phyloP scores from a whole-genome alignment of 768 basidiomycete genomes.

The Asterophora lycoperdoides region DNA sequence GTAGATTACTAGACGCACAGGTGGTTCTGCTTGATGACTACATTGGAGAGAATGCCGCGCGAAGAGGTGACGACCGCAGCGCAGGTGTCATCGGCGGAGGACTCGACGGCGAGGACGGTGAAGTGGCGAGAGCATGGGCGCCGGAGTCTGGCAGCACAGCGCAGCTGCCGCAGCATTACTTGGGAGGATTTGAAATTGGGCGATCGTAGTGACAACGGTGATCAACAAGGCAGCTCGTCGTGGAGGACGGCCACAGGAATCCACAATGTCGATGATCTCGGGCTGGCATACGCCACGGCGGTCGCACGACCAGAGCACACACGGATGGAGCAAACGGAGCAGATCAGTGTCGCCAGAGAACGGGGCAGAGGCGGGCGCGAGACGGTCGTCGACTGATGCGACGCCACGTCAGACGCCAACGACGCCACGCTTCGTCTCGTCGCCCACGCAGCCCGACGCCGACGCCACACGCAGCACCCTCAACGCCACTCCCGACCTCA shows the following conservation, averaged over 20 bases:
- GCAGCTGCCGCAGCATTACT: too few relatives aligned
- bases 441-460: slow-evolving; percentile 25
- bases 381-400: slow-evolving; percentile 46
- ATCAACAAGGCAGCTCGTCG: too few relatives aligned
- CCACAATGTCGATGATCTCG: slow-evolving; percentile 18
- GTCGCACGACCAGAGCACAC: slow-evolving; percentile 35
- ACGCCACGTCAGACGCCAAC: slow-evolving; percentile 42
- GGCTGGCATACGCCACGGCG: slow-evolving; percentile 33
- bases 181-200: background rate
- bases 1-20: slow-evolving; percentile 35
- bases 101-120: slow-evolving; percentile 75
- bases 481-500: slow-evolving; percentile 22
- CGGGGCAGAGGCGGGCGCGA: slow-evolving; percentile 25
- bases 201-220: background rate
- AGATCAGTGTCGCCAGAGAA: slow-evolving; percentile 33
- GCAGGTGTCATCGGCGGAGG: slow-evolving; percentile 93
- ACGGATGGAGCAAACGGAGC: slow-evolving; percentile 25
- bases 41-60: slow-evolving; percentile 71
- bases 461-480: slow-evolving; percentile 25
- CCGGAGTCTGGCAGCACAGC: background rate
- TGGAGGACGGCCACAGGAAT: background rate
- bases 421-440: slow-evolving; percentile 27
- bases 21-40: slow-evolving; percentile 79
- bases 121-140: slow-evolving; percentile 30
- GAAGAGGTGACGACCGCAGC: slow-evolving; percentile 78